Base-by-base conservation (phyloP, 306 rosid genomes). In the Cucumis cinereus region DNA sequence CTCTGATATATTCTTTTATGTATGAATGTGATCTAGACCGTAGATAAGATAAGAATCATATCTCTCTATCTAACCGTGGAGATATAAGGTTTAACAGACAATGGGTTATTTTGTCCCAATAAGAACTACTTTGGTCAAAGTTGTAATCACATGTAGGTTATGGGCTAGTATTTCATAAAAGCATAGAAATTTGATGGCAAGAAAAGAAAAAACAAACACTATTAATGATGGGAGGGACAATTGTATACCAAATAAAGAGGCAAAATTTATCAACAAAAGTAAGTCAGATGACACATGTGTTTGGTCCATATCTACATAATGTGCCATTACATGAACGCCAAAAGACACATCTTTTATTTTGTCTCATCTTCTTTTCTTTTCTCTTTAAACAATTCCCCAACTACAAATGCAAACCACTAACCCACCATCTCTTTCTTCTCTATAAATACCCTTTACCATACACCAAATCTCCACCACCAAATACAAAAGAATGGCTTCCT, bases 361-460 rank as follows among this genome's bases (percentile, higher is more conserved):
- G 73, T 66, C 73, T 36, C 72, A 63, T 63, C 45, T 33, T 63
- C 15, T 14, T 63, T 33, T 17, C 13, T 36, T 64, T 38, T n/a
- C 8, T 11, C 11, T 66, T n/a, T 66, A 20, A n/a, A 66, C 19
- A 38, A 40, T 66, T 40, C 53, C 30, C 53, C 28, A 66, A 66
- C 73, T 66, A 28, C 52, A 66, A 40, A 66, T 40, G 52, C 52
- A 41, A 68, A 22, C 74, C 74, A 68, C 74, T 16, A 68, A 68
- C 35, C 53, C 73, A 61, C 68, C 43, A 23, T 30, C 68, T 12
- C 38, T 28, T 41, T 11, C 47, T 17, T 41, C 54, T 68, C 53
- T 45, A 68, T 68, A 68, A 68, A 70, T 70, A 49, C 24, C 58
- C 58, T 70, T 5, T 23, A 70, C 58, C 23, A 49, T 6, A 26